phyloP scores from a whole-genome alignment of 306 rosid species.

The Potentilla sterilis region DNA sequence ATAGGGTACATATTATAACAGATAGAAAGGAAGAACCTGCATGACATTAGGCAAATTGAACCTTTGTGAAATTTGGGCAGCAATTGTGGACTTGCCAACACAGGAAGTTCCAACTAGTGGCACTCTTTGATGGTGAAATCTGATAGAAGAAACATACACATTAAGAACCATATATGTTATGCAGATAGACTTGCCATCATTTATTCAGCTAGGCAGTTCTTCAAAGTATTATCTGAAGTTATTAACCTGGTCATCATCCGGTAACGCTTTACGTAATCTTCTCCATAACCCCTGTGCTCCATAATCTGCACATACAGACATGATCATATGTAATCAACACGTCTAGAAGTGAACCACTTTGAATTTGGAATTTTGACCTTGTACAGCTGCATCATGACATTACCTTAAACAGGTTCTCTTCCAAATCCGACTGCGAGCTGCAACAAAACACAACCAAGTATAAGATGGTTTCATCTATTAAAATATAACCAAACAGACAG shows the following conservation, averaged over 20 bases:
- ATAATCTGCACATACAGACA: slow-evolving; percentile 67
- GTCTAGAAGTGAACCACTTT: neutral
- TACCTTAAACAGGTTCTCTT: slow-evolving; percentile 87
- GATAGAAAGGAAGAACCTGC: slow-evolving; percentile 51
- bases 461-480: neutral
- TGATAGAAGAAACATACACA: slow-evolving; percentile 27
- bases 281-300: slow-evolving; percentile 86
- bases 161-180: neutral
- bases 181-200: slow-evolving; percentile 1
- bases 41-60: slow-evolving; percentile 89
- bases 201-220: neutral
- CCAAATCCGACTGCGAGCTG: slow-evolving; percentile 93
- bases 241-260: slow-evolving; percentile 85
- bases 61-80: slow-evolving; percentile 93
- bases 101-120: slow-evolving; percentile 95
- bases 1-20: slow-evolving; percentile 12
- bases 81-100: slow-evolving; percentile 95
- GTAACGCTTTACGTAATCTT: slow-evolving; percentile 83
- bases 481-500: neutral
- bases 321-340: slow-evolving; percentile 19
- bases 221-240: slow-evolving; percentile 15
- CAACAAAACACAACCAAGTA: slow-evolving; percentile 24
- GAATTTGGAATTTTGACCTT: neutral
- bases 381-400: neutral
- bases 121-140: slow-evolving; percentile 94